Evolutionary conservation across 2,329 filamentous ascomycete species (phyloP).

Genomic region (Nemania sp.): DNA sequence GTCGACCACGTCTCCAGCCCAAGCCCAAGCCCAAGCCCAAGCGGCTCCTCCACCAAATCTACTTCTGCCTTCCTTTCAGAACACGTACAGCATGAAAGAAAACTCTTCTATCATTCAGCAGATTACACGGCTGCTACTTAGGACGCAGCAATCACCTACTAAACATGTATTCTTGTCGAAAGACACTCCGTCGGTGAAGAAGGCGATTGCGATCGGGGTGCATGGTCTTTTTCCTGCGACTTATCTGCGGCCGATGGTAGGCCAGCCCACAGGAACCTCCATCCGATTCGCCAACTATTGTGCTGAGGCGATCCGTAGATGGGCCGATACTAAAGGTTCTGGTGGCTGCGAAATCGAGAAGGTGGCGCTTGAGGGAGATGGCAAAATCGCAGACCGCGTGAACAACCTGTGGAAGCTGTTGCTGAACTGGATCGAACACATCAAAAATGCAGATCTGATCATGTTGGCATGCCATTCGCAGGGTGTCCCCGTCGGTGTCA

Average conservation of each 20-base stretch:
- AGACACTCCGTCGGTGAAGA: constrained; percentile 73
- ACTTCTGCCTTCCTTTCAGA: constrained; percentile 69
- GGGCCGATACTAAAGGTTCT: constrained; percentile 75
- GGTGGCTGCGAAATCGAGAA: constrained; percentile 84
- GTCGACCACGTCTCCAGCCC: constrained; percentile 37
- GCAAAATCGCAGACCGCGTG: constrained; percentile 85
- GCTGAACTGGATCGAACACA: constrained; percentile 91
- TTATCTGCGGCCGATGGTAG: constrained; percentile 85
- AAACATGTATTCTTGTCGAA: constrained; percentile 74
- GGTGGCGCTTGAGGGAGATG: constrained; percentile 91
- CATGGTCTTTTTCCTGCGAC: constrained; percentile 92
- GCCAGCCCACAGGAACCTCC: constrained; percentile 93
- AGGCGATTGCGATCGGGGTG: constrained; percentile 88
- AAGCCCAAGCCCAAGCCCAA: constrained; percentile 44
- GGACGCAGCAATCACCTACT: constrained; percentile 57
- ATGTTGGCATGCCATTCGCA: constrained; percentile 94
- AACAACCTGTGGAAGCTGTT: constrained; percentile 93
- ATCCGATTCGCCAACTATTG: constrained; percentile 89
- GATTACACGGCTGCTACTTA: constrained; percentile 60
- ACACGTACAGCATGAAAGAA: constrained; percentile 68
- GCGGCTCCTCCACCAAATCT: constrained; percentile 59
- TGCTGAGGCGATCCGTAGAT: constrained; percentile 79
- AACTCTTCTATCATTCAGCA: constrained; percentile 73
- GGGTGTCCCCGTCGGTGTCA: constrained; percentile 89
- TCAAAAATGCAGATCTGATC: constrained; percentile 85